Evolutionary conservation across 202 grass and related monocot genomes (phyloP), one percentile per base, ranked within the genome.

Genomic region (Brachypodium distachyon): DNA sequence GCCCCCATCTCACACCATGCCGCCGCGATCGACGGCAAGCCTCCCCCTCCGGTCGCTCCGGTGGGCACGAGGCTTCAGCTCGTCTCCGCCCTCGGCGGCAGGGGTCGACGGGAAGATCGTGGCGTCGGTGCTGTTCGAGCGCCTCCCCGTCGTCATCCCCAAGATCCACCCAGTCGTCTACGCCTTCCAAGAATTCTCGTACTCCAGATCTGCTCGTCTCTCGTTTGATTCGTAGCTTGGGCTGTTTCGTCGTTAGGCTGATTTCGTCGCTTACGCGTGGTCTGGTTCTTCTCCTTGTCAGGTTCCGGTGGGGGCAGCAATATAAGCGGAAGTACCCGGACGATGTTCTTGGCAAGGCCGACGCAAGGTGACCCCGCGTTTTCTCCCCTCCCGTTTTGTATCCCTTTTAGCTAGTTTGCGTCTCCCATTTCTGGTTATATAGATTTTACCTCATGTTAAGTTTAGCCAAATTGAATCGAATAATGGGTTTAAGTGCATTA

Each of bases 131-230:
- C 83, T 95, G 34, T 92, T 99, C 85, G 96, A 99, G 81, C 89
- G 96, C 34, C 92, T 99, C 33, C 96, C 96, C 34, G 85, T 99
- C 14, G 89, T 95, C 61, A 80, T 95, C 74, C 91, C 96, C 83
- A 90, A 99, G 80, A 95, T 99, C 74, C 80, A 93, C 74, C 96
- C 96, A 44, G 85, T 77, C 67, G 74, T 96, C 71, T 99, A 95
- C 73, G 92, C 96, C 60, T 99, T 95, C 83, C 85, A 93, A 61
- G 96, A 99, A 85, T 99, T 99, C 83, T 95, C 96, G 96, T 98
- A 46, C n/a, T 36, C 47, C 40, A 42, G 70, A 86, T 79, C 62
- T 28, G 11, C 65, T 13, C 12, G 2, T 39, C 6, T 25, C 49
- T 1, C 28, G 32, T 51, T 60, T 23, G 1, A 2, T 41, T 43